phyloP scores from a whole-genome alignment of 345 rosid genomes.

The Viola odorata region DNA sequence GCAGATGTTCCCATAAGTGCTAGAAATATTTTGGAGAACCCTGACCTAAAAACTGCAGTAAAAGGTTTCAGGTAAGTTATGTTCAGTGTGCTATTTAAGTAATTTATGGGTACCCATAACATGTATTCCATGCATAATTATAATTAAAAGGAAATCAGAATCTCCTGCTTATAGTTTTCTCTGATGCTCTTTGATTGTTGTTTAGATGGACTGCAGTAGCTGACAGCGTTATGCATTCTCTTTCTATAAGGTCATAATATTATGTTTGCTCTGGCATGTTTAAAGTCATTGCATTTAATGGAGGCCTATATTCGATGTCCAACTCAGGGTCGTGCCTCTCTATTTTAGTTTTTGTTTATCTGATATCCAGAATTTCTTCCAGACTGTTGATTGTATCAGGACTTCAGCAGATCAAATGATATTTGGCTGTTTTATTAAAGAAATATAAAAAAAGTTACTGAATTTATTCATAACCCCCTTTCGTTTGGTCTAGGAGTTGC shows the following conservation, averaged over 20 bases:
- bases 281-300: not conserved
- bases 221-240: not conserved
- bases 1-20: conserved; percentile 76
- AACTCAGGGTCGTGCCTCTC: too few species aligned
- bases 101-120: not conserved
- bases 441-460: too few species aligned
- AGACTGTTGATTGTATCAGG: too few species aligned
- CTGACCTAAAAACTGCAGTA: conserved; percentile 78
- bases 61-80: conserved; percentile 65
- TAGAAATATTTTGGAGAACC: conserved; percentile 85
- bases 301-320: not conserved
- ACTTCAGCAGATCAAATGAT: too few species aligned
- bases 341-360: too few species aligned
- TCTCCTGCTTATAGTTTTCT: not conserved
- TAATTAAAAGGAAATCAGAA: not conserved
- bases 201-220: not conserved
- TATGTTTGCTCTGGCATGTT: not conserved
- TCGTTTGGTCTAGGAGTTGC: too few species aligned
- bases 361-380: too few species aligned
- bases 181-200: not conserved
- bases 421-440: too few species aligned
- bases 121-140: not conserved
- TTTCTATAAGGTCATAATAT: not conserved
- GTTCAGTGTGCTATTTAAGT: not conserved
- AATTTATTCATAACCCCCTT: too few species aligned